phyloP scores from a whole-genome alignment of 768 basidiomycete genomes.

The Mycena indigotica region DNA sequence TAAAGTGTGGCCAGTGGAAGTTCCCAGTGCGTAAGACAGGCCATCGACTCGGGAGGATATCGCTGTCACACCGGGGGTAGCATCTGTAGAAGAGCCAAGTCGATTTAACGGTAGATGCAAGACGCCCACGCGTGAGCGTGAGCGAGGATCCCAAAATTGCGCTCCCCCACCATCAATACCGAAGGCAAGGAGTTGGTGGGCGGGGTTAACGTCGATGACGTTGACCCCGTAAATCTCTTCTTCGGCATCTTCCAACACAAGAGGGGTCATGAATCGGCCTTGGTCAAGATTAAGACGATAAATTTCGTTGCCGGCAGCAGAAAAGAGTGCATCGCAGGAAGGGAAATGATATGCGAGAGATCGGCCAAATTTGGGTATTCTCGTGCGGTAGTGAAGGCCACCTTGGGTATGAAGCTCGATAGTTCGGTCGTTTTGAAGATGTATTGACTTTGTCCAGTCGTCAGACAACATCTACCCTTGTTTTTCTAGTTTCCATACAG shows the following conservation, averaged over 20 bases:
- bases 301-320: conserved; percentile 83
- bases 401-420: conserved; percentile 93
- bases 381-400: conserved; percentile 87
- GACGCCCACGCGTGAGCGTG: conserved; percentile 71
- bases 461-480: conserved; percentile 80
- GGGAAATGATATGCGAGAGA: conserved; percentile 91
- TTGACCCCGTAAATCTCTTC: conserved; percentile 82
- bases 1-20: conserved; percentile 91
- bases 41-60: conserved; percentile 86
- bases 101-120: conserved; percentile 60
- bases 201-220: conserved; percentile 87
- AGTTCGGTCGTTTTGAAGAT: conserved; percentile 94
- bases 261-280: conserved; percentile 87
- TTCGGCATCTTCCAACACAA: conserved; percentile 55
- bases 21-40: conserved; percentile 91
- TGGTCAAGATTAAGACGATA: conserved; percentile 95
- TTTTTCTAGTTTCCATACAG: conserved; percentile 3
- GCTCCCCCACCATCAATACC: conserved; percentile 88
- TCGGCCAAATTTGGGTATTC: conserved; percentile 94
- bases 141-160: conserved; percentile 96
- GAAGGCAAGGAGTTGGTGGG: conserved; percentile 87
- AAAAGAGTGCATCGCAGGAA: conserved; percentile 87
- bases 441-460: conserved; percentile 99
- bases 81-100: conserved; percentile 44
- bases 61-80: conserved; percentile 71